These are phyloP conservation scores for Leccinum subspadiceum DNA, from an alignment of 1,284 basidiomycete species.

Conservation along the genomic window DNA sequence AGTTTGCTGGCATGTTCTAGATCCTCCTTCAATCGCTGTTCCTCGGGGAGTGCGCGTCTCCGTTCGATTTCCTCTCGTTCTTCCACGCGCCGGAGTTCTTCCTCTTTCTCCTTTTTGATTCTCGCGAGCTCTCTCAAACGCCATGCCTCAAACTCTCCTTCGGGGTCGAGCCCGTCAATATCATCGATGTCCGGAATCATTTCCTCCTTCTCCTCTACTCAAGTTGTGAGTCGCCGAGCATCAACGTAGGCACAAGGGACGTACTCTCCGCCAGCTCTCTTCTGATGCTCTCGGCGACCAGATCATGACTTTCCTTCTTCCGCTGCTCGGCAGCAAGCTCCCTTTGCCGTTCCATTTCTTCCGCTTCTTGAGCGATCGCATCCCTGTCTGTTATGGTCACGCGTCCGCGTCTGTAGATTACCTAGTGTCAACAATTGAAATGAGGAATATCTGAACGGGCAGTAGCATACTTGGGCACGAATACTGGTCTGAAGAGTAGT, in stretches of 20 bases:
- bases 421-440: constrained; percentile 2
- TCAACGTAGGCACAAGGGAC: constrained; percentile 21
- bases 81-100: constrained; percentile 70
- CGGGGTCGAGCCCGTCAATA: constrained; percentile 90
- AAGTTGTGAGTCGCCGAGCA: background rate
- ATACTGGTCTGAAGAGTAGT: constrained; percentile 79
- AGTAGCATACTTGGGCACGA: constrained; percentile 75
- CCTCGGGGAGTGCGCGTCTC: constrained; percentile 88
- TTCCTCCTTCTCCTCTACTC: constrained; percentile 81
- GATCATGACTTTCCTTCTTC: constrained; percentile 76
- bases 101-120: constrained; percentile 90
- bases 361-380: constrained; percentile 61
- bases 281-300: constrained; percentile 86
- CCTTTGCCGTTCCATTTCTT: constrained; percentile 62
- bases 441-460: background rate
- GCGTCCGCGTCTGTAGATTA: constrained; percentile 59
- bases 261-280: constrained; percentile 82
- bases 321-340: constrained; percentile 72
- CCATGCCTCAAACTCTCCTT: constrained; percentile 95
- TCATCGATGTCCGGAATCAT: constrained; percentile 89
- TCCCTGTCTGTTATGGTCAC: constrained; percentile 67
- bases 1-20: constrained; percentile 79
- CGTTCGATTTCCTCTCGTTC: constrained; percentile 91
- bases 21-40: constrained; percentile 88
- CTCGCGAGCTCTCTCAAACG: constrained; percentile 87